Conservation (phyloP, 805 yeast species). For the Yarrowia sp. region DNA sequence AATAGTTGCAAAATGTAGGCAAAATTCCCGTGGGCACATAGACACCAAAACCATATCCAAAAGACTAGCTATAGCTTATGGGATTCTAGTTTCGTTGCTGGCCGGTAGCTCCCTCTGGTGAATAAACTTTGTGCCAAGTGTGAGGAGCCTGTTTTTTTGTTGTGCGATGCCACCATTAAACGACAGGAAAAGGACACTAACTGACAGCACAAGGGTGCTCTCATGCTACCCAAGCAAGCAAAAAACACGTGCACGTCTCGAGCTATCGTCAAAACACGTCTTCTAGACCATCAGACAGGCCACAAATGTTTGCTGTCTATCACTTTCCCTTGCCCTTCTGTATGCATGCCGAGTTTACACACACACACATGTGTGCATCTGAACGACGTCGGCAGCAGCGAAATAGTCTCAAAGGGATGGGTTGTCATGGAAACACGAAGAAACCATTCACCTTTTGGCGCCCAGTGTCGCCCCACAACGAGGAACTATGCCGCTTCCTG, state of each 20-base stretch:
- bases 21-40: neutral
- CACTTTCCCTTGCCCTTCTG: neutral
- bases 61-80: neutral
- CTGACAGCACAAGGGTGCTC: too few relatives aligned
- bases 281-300: too few relatives aligned
- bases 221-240: too few relatives aligned
- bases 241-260: too few relatives aligned
- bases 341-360: neutral
- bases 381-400: neutral
- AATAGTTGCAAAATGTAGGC: slow-evolving; percentile 37
- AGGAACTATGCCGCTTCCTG: neutral
- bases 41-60: neutral
- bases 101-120: neutral
- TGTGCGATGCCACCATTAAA: too few relatives aligned
- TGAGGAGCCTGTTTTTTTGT: neutral
- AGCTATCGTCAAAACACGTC: neutral
- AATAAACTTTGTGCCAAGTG: neutral
- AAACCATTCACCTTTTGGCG: neutral
- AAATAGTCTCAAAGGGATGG: neutral
- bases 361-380: neutral
- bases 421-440: neutral
- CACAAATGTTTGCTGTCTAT: too few relatives aligned
- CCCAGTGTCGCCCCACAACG: neutral
- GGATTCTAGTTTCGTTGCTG: neutral
- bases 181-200: too few relatives aligned